Evolutionary conservation across 2,329 filamentous ascomycete species (phyloP).

Genomic region (Penicillium digitatum): DNA sequence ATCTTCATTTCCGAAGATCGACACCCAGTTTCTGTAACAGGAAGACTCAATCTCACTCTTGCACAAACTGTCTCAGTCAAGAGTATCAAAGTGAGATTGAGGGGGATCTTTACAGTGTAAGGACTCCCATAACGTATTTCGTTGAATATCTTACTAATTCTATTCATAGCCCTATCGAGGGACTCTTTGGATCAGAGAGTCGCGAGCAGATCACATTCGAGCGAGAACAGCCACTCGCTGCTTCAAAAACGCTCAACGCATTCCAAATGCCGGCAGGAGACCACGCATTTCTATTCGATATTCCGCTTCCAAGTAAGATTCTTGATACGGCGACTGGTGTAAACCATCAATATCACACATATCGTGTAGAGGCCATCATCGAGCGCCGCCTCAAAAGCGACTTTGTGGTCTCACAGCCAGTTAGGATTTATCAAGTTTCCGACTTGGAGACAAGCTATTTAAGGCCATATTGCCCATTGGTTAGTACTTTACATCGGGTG

Average conservation of each 20-base stretch:
- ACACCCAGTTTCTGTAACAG: conserved; percentile 6
- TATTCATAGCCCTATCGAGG: background rate
- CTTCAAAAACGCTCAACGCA: conserved; percentile 12
- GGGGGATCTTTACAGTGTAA: conserved; percentile 17
- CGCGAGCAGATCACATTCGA: conserved; percentile 15
- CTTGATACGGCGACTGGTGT: conserved; percentile 12
- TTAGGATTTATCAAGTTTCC: conserved; percentile 15
- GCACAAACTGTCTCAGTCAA: conserved; percentile 7
- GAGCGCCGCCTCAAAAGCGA: conserved; percentile 14
- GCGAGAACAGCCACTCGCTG: conserved; percentile 12
- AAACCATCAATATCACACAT: conserved; percentile 18
- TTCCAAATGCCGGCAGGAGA: conserved; percentile 19
- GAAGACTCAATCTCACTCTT: conserved; percentile 11
- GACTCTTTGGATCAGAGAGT: background rate
- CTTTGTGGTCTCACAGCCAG: conserved; percentile 13
- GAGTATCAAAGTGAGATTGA: conserved; percentile 14
- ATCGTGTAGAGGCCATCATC: conserved; percentile 13
- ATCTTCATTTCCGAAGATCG: conserved; percentile 12
- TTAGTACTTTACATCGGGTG: background rate
- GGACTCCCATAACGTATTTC: background rate
- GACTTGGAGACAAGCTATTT: background rate
- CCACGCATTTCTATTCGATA: conserved; percentile 21
- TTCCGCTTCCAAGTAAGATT: conserved; percentile 10
- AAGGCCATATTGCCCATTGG: background rate
- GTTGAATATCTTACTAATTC: background rate